Evolutionary conservation across 306 rosid genomes (phyloP).

Genomic region (Cucumis hystrix): DNA sequence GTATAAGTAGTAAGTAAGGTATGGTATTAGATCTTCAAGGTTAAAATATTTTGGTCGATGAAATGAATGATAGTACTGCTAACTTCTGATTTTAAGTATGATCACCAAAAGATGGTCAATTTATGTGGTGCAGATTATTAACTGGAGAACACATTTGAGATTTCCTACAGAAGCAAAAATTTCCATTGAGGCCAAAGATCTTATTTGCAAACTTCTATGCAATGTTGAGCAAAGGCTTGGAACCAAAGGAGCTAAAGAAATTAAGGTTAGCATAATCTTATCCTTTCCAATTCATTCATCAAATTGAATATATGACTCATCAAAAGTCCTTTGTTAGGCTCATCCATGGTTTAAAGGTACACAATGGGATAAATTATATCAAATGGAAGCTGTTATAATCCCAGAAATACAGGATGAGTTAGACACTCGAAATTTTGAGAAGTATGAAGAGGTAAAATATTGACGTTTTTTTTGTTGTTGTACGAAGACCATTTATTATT

Average conservation of each 20-base stretch:
- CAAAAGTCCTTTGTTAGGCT: constrained; percentile 32
- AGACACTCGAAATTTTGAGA: constrained; percentile 83
- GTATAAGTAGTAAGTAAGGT: background rate
- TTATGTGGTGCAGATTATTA: constrained; percentile 49
- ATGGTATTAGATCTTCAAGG: background rate
- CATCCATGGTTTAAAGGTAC: constrained; percentile 75
- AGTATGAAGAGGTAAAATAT: constrained; percentile 65
- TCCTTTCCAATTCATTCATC: background rate
- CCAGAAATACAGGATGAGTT: constrained; percentile 83
- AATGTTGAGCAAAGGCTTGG: constrained; percentile 83
- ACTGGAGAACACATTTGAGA: constrained; percentile 70
- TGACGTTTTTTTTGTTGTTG: background rate
- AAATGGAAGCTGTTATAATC: constrained; percentile 76
- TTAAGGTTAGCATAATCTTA: constrained; percentile 37
- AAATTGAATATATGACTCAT: background rate
- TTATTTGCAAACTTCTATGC: constrained; percentile 66
- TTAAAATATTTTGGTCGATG: background rate
- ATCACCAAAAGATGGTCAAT: constrained; percentile 11
- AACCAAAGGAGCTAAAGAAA: constrained; percentile 74
- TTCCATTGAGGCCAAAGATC: constrained; percentile 72
- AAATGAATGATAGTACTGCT: background rate
- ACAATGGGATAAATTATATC: constrained; percentile 69
- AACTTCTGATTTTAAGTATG: background rate
- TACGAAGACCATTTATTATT: background rate
- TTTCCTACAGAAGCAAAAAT: constrained; percentile 71